Evolutionary conservation across 1,139 yeast genomes (phyloP).

Genomic region (Entelexis paramagnoliae): DNA sequence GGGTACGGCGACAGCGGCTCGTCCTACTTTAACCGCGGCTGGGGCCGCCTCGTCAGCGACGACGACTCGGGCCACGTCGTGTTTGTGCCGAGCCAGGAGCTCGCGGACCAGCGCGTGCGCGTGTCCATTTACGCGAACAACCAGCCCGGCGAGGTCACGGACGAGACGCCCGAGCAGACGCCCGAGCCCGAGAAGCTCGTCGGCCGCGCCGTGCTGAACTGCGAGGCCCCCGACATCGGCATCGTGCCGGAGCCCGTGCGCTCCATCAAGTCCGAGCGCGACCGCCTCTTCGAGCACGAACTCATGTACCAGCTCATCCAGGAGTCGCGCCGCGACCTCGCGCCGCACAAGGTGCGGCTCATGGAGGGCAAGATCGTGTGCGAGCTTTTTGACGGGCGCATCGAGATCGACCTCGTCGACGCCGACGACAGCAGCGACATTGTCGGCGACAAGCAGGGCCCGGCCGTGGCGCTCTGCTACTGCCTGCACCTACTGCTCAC

Average conservation of each 20-base stretch:
- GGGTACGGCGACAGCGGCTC: constrained; percentile 93
- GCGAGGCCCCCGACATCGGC: constrained; percentile 10
- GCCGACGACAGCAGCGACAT: constrained; percentile 24
- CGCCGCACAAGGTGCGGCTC: constrained; percentile 63
- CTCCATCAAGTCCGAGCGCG: constrained; percentile 39
- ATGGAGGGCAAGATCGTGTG: constrained; percentile 49
- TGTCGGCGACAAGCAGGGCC: constrained; percentile 30
- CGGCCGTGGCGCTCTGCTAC: constrained; percentile 29
- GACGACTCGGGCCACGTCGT: constrained; percentile 28
- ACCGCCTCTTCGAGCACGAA: constrained; percentile 77
- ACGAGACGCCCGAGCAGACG: constrained; percentile 20
- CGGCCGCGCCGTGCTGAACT: constrained; percentile 24
- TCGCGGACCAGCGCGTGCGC: constrained; percentile 29
- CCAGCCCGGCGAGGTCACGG: neutral
- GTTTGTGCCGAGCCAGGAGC: constrained; percentile 20
- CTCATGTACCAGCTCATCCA: constrained; percentile 53
- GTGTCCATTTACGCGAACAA: constrained; percentile 27
- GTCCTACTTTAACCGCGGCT: constrained; percentile 58
- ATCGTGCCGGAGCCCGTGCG: constrained; percentile 19
- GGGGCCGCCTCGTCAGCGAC: constrained; percentile 49
- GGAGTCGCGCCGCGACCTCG: constrained; percentile 55
- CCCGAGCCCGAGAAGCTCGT: constrained; percentile 22
- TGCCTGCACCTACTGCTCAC: constrained; percentile 49
- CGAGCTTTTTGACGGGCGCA: constrained; percentile 53
- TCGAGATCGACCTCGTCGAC: constrained; percentile 61